Base-by-base conservation (phyloP, 129 eudicot genomes). In the Silybum marianum region DNA sequence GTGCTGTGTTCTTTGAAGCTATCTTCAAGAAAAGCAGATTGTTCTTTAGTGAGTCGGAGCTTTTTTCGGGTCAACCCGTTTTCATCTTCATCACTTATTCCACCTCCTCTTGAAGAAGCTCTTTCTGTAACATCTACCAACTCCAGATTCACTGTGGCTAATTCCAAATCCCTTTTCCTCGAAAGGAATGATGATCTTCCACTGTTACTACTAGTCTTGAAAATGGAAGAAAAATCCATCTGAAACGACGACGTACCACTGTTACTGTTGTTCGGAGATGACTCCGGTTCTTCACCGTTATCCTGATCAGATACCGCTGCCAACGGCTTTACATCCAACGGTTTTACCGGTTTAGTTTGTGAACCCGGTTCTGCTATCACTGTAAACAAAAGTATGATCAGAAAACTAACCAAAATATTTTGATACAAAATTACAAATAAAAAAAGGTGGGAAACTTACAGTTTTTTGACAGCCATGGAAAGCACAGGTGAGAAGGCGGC, bases 21-120 rank as follows among this genome's bases (percentile, higher is more conserved):
- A 23, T 93, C 93, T 89, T 93, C 95, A 79, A 93, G 95, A 87
- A 87, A 90, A 82, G 97, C 95, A 63, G 95, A 93, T 62, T 93
- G 95, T 38, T 90, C 92, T 87, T 93, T 93, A n/a, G 92, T 85
- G 16, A 93, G 93, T 30, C 95, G 85, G 46, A 93, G 90, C 73
- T 93, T 93, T 42, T 93, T 88, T 12, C 91, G 85, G 34, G 82
- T 81, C 82, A 82, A 8, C 30, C 89, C 94, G 83, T 88, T 80
- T 66, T 51, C 87, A 38, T 87, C 88, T 69, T 86, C 93, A 19
- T 90, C 95, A 24, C 89, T 91, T 70, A 89, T 42, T 12, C 86
- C 79, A 63, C 82, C 87, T 14, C 88, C 84, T 32, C 86, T 76
- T 76, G 86, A 78, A 10, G 84, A 88, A 58, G 77, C 80, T 32